Evolutionary conservation across 345 rosid genomes (phyloP), one percentile per base, ranked within the genome.

Genomic region (Viola odorata): DNA sequence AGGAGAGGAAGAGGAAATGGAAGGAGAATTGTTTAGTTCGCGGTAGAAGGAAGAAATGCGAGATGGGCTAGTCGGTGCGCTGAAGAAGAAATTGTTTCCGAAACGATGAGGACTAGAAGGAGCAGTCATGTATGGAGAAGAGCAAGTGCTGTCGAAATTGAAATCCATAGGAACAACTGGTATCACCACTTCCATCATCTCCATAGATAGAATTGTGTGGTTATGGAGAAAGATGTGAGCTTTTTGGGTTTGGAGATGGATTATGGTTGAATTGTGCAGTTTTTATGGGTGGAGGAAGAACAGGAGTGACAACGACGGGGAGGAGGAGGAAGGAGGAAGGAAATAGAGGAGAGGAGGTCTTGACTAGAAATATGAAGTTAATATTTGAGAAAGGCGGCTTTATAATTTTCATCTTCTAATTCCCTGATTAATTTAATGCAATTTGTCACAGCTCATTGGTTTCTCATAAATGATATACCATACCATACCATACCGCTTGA

Each of bases 41-140:
- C 53, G 60, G 51, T 42, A 45, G 36, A 62, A 74, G 7, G 68
- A 9, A 12, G 78, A 60, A 5, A 71, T 23, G 8, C 83, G 79
- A 45, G 84, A 57, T 48, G 96, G 97, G 61, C 89, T 88, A 6
- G 94, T 41, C 3, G 96, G 94, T 13, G 91, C 88, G 45, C 87
- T 84, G 37, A 75, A 77, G 71, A 68, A 67, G 71, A 81, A 73
- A 23, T 23, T 23, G 75, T 71, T 80, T 48, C 86, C 92, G 40
- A 91, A 85, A 45, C 80, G 71, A 13, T 86, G 90, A 14, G 98
- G 98, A 37, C 91, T 88, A n/a, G 96, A 85, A 58, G 98, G 96
- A 71, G 98, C 98, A n/a, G 98, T 88, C 60, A 87, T 83, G 86
- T 81, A 91, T 0, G 98, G 98, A 56, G 98, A 86, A 8, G 98